Evolutionary conservation across 2,329 filamentous ascomycete genomes (phyloP).

Genomic region (Venturia asperata): DNA sequence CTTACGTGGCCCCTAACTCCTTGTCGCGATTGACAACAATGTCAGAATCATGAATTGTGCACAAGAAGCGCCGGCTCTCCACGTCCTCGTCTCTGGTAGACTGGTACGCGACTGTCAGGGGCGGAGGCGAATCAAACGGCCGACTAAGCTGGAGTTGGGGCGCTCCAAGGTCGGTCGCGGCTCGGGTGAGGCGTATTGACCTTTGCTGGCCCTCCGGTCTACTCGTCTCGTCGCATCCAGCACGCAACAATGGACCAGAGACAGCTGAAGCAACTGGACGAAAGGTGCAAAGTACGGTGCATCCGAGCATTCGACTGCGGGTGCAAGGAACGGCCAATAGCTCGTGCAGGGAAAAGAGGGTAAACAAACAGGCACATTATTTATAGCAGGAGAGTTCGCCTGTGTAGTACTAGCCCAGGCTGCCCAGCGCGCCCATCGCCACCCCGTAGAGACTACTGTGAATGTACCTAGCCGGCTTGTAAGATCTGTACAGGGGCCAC

Average conservation of each 20-base stretch:
- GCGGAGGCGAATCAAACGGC: not conserved
- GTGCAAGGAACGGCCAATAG: conserved; percentile 7
- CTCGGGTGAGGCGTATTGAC: not conserved
- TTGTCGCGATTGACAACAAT: not conserved
- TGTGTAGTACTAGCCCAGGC: too few species aligned
- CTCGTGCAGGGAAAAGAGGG: not conserved
- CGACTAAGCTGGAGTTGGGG: not conserved
- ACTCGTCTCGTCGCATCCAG: not conserved
- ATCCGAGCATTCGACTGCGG: not conserved
- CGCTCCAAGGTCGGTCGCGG: not conserved
- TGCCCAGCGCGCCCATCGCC: conserved; percentile 13
- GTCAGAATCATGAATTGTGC: not conserved
- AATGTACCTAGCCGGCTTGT: not conserved
- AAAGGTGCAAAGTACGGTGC: not conserved
- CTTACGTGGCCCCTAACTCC: not conserved
- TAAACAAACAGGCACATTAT: conserved; percentile 9
- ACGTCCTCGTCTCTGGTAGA: not conserved
- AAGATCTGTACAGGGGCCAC: not conserved
- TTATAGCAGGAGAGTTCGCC: not conserved
- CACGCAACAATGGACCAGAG: not conserved
- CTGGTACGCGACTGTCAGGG: conserved; percentile 1
- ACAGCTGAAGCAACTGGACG: not conserved
- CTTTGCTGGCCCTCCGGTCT: not conserved
- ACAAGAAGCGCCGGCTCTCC: conserved; percentile 2
- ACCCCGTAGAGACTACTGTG: not conserved